Conservation (phyloP, 768 basidiomycete genomes). For the Lentinula aciculospora region DNA sequence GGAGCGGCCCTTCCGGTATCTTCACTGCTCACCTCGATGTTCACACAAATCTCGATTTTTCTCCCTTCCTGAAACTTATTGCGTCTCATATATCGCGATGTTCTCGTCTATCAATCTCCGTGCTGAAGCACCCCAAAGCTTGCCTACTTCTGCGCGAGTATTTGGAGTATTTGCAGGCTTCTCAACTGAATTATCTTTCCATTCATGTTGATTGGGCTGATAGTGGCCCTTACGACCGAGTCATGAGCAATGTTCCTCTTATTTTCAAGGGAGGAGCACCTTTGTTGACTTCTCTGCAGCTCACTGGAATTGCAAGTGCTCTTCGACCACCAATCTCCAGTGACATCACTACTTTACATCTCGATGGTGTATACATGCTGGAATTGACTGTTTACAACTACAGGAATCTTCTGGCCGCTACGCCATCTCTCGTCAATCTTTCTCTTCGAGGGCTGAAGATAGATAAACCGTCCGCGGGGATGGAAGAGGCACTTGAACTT, state of each 20-base stretch:
- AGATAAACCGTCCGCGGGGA: conserved; percentile 12
- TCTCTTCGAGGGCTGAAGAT: conserved; percentile 30
- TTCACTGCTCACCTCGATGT: conserved; percentile 31
- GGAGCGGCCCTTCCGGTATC: conserved; percentile 26
- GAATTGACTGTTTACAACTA: conserved; percentile 30
- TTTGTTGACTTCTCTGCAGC: conserved; percentile 31
- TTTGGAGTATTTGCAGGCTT: conserved; percentile 22
- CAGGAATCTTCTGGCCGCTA: conserved; percentile 24
- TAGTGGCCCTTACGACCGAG: conserved; percentile 8
- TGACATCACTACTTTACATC: conserved; percentile 32
- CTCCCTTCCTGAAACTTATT: conserved; percentile 24
- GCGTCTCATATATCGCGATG: conserved; percentile 31
- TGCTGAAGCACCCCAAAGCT: conserved; percentile 14
- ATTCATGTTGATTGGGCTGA: conserved; percentile 21
- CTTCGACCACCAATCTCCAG: conserved; percentile 29
- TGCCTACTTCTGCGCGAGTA: conserved; percentile 20
- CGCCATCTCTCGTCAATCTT: conserved; percentile 32
- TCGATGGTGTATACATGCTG: conserved; percentile 34
- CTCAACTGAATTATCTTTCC: conserved; percentile 33
- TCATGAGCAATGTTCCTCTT: conserved; percentile 19
- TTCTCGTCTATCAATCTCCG: conserved; percentile 29
- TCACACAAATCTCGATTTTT: conserved; percentile 16
- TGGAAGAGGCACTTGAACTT: conserved; percentile 21
- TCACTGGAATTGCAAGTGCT: conserved; percentile 35
- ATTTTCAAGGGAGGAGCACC: conserved; percentile 28